These are phyloP conservation scores for Pichia sp. DNA, from an alignment of 1,139 yeast genomes.

Conservation along the genomic window DNA sequence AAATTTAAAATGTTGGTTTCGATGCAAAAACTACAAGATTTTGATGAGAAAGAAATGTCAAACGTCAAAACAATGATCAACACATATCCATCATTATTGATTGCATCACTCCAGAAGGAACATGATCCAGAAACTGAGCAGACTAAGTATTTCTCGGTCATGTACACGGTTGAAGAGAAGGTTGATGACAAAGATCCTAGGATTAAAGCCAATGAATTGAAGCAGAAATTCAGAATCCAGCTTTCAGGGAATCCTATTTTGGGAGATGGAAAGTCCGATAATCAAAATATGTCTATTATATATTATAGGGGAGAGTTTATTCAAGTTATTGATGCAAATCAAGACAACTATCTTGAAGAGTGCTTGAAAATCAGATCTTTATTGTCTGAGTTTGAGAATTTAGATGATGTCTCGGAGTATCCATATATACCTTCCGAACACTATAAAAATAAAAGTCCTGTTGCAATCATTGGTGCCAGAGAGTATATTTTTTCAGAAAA, in stretches of 20 bases:
- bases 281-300: constrained; percentile 73
- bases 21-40: constrained; percentile 62
- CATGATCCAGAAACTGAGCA: constrained; percentile 31
- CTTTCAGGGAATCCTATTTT: constrained; percentile 83
- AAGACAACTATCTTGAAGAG: constrained; percentile 82
- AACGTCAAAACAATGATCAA: constrained; percentile 53
- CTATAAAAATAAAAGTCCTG: constrained; percentile 43
- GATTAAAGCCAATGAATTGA: constrained; percentile 36
- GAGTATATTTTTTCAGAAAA: constrained; percentile 86
- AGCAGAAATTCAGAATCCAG: constrained; percentile 50
- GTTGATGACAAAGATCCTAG: constrained; percentile 32
- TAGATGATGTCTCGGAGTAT: constrained; percentile 30
- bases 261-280: constrained; percentile 89
- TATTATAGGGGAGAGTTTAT: constrained; percentile 83
- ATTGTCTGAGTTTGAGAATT: constrained; percentile 74
- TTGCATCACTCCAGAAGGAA: constrained; percentile 51
- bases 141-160: constrained; percentile 42
- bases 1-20: constrained; percentile 70
- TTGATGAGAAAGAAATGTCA: constrained; percentile 47
- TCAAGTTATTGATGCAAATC: constrained; percentile 85
- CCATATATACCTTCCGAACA: constrained; percentile 47
- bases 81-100: constrained; percentile 55
- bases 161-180: constrained; percentile 42
- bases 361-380: constrained; percentile 77
- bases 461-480: constrained; percentile 84